Conservation (phyloP, 1,284 basidiomycete genomes). For the Lignosus rhinocerotis region DNA sequence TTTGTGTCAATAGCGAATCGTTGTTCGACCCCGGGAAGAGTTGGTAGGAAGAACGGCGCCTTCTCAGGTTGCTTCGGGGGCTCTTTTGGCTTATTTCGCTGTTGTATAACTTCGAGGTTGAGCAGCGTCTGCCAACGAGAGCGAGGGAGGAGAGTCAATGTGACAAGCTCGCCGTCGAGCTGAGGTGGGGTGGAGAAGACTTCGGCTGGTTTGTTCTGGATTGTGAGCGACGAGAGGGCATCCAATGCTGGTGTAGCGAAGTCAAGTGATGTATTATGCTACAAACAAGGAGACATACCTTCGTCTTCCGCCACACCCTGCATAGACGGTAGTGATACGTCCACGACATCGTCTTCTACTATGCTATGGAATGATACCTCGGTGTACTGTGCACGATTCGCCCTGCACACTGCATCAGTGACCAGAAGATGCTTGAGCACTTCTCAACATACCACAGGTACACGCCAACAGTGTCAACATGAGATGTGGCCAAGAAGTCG, state of each 20-base stretch:
- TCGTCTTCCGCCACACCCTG: constrained; percentile 79
- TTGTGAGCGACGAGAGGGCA: constrained; percentile 53
- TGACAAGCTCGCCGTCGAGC: constrained; percentile 84
- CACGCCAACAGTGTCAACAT: constrained; percentile 92
- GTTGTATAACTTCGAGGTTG: constrained; percentile 95
- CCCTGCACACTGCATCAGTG: constrained; percentile 48
- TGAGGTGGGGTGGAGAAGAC: constrained; percentile 85
- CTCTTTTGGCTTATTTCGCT: constrained; percentile 96
- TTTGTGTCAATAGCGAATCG: constrained; percentile 67
- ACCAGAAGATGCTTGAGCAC: not conserved
- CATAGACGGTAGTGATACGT: constrained; percentile 79
- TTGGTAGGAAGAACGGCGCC: constrained; percentile 97
- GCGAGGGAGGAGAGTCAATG: constrained; percentile 89
- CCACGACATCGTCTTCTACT: constrained; percentile 70
- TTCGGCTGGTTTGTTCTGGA: constrained; percentile 61
- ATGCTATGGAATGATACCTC: constrained; percentile 79
- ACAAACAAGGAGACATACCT: constrained; percentile 38
- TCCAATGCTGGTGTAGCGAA: constrained; percentile 56
- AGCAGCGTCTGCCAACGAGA: constrained; percentile 96
- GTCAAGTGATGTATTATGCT: not conserved
- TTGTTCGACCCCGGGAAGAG: constrained; percentile 80
- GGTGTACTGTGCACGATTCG: constrained; percentile 92
- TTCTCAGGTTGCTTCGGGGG: constrained; percentile 92
- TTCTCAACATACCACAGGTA: constrained; percentile 76
- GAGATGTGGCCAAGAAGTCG: constrained; percentile 94